Conservation (phyloP, 495 filamentous ascomycete species). For the Hyphodiscus hymeniophilus region DNA sequence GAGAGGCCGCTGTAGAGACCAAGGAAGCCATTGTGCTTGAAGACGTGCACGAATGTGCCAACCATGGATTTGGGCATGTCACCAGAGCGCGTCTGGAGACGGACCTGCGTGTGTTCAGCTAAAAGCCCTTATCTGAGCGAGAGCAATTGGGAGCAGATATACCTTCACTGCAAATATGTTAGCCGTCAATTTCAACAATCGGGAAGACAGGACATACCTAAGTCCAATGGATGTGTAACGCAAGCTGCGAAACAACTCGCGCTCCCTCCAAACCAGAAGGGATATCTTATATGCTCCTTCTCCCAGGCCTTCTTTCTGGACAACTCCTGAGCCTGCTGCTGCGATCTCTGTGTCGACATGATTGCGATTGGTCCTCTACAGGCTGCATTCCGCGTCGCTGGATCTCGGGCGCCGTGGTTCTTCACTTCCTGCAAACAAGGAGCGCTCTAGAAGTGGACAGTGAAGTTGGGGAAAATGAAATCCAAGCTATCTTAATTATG, state of each 20-base stretch:
- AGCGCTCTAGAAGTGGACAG: no score
- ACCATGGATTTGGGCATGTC: constrained; percentile 65
- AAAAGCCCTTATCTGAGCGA: neutral
- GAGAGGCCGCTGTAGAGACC: constrained; percentile 85
- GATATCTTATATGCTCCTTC: constrained; percentile 48
- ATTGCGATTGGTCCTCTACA: constrained; percentile 11
- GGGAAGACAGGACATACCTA: constrained; percentile 42
- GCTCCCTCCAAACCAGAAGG: constrained; percentile 93
- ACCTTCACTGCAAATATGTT: constrained; percentile 41
- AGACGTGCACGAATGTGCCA: constrained; percentile 70
- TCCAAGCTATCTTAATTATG: no score
- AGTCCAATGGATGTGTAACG: constrained; percentile 85
- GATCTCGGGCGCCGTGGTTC: neutral
- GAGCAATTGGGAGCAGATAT: constrained; percentile 8
- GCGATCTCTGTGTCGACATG: constrained; percentile 23
- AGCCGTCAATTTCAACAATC: constrained; percentile 3
- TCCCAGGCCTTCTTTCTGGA: constrained; percentile 25
- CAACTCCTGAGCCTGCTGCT: constrained; percentile 4
- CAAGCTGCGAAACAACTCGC: constrained; percentile 83
- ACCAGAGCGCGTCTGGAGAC: constrained; percentile 72
- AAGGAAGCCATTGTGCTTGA: constrained; percentile 52
- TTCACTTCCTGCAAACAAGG: no score
- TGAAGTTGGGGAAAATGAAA: neutral
- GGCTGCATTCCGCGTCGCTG: constrained; percentile 16
- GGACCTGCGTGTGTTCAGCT: constrained; percentile 46